Conservation (phyloP, 352 stramenopile species). For the Paralagenidium karlingii region DNA sequence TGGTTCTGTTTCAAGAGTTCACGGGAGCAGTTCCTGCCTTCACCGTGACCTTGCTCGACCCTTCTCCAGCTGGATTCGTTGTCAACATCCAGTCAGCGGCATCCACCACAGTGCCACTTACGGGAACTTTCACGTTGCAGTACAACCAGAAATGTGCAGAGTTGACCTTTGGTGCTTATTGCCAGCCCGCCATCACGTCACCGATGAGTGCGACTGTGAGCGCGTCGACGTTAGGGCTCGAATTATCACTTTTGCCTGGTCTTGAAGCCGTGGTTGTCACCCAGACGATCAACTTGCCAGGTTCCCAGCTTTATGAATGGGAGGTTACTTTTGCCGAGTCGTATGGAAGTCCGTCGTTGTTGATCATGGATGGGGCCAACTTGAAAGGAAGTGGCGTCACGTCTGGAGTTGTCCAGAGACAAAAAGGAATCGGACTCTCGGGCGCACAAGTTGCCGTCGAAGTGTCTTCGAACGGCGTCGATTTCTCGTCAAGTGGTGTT, state of each 20-base stretch:
- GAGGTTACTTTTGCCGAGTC: conserved; percentile 21
- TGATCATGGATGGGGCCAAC: conserved; percentile 13
- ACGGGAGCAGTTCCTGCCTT: conserved; percentile 3
- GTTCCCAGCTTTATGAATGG: conserved; percentile 38
- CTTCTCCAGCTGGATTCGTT: conserved; percentile 12
- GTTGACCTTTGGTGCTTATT: conserved; percentile 30
- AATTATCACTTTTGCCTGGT: conserved; percentile 38
- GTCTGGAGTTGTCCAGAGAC: conserved; percentile 8
- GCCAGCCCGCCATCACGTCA: conserved; percentile 22
- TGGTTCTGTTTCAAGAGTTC: conserved; percentile 16
- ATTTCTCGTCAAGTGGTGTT: conserved; percentile 41
- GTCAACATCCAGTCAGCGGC: conserved; percentile 9
- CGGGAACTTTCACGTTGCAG: conserved; percentile 45
- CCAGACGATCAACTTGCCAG: neutral
- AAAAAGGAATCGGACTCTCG: conserved; percentile 22
- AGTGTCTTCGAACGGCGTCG: conserved; percentile 78
- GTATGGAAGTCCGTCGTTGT: conserved; percentile 19
- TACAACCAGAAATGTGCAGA: conserved; percentile 47
- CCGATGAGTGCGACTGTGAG: conserved; percentile 26
- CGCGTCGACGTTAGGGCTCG: conserved; percentile 28
- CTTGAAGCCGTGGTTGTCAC: conserved; percentile 45
- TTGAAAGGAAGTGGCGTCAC: conserved; percentile 8
- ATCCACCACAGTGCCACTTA: conserved; percentile 18
- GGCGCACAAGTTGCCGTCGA: conserved; percentile 72
- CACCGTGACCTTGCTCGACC: conserved; percentile 12